phyloP scores from a whole-genome alignment of 2,329 filamentous ascomycete species.

The Penicillium fuscoglaucum region DNA sequence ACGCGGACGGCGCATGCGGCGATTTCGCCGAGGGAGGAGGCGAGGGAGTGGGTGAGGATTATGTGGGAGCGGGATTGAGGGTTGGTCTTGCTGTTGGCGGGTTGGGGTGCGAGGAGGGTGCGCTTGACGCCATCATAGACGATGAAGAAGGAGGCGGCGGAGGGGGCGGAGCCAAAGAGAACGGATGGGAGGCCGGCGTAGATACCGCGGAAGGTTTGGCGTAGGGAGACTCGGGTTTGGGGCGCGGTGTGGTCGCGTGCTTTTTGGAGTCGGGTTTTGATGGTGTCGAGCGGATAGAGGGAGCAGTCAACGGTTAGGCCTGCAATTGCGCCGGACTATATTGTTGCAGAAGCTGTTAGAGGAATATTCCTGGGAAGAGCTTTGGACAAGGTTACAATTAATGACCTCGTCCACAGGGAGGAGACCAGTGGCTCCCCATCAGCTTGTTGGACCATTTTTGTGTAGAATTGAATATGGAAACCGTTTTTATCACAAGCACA shows the following conservation, averaged over 20 bases:
- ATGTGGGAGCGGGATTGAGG: constrained; percentile 36
- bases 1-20: constrained; percentile 90
- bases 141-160: constrained; percentile 95
- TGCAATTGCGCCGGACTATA: constrained; percentile 78
- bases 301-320: constrained; percentile 96
- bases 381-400: constrained; percentile 32
- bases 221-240: constrained; percentile 65
- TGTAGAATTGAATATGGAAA: background rate
- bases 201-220: constrained; percentile 85
- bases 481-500: constrained; percentile 17
- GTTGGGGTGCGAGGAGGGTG: constrained; percentile 43
- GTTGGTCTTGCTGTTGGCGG: constrained; percentile 20
- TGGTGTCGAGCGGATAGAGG: constrained; percentile 95
- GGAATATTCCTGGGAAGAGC: background rate
- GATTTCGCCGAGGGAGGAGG: constrained; percentile 82
- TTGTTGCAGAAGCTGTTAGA: constrained; percentile 11
- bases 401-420: constrained; percentile 47
- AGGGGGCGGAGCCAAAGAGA: constrained; percentile 86
- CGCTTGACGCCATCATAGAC: constrained; percentile 80
- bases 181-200: constrained; percentile 91
- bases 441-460: constrained; percentile 31
- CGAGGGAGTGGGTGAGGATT: constrained; percentile 70
- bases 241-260: constrained; percentile 59
- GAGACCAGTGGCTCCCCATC: constrained; percentile 39
- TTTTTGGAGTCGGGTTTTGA: constrained; percentile 90